phyloP scores from a whole-genome alignment of 208 protist species.

The Wallacemonas rigidus region DNA sequence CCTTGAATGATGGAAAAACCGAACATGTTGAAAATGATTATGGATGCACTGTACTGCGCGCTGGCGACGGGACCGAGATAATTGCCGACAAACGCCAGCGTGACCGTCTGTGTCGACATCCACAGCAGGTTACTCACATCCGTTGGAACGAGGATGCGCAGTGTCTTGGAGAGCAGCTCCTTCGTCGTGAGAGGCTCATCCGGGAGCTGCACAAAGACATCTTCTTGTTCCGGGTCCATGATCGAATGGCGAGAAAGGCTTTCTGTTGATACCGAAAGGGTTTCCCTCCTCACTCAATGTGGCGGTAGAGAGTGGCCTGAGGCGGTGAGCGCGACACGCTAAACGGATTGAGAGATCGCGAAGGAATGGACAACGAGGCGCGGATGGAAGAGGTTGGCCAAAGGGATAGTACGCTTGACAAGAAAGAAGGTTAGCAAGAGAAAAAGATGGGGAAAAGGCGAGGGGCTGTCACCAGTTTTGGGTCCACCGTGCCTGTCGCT shows the following conservation, averaged over 20 bases:
- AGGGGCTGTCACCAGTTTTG: too few relatives aligned
- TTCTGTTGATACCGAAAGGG: background rate
- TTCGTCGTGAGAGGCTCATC: slow-evolving; percentile 25
- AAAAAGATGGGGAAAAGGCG: too few relatives aligned
- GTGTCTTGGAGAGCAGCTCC: slow-evolving; percentile 31
- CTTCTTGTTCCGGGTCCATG: background rate
- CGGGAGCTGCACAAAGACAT: slow-evolving; percentile 14
- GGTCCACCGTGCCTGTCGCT: too few relatives aligned
- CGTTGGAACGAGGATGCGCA: slow-evolving; percentile 64
- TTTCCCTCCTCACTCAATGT: too few relatives aligned
- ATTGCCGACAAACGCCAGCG: slow-evolving; percentile 52
- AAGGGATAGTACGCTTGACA: too few relatives aligned
- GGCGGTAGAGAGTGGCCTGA: too few relatives aligned
- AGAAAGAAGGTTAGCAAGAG: too few relatives aligned
- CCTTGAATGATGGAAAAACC: slow-evolving; percentile 65
- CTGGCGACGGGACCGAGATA: slow-evolving; percentile 35
- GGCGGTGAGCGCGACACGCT: too few relatives aligned
- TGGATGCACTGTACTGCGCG: slow-evolving; percentile 59
- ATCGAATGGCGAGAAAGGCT: slow-evolving; percentile 9
- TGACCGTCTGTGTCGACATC: slow-evolving; percentile 71
- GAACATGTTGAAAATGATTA: slow-evolving; percentile 73
- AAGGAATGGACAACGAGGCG: too few relatives aligned
- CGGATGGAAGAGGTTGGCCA: too few relatives aligned
- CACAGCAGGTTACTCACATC: slow-evolving; percentile 62
- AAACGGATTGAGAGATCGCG: too few relatives aligned